Percentiles rank a stretch among this genome's conserved stretches.
phyloP scores from a whole-genome alignment of 2,329 filamentous ascomycete species.

The Coniochaeta sp. region DNA sequence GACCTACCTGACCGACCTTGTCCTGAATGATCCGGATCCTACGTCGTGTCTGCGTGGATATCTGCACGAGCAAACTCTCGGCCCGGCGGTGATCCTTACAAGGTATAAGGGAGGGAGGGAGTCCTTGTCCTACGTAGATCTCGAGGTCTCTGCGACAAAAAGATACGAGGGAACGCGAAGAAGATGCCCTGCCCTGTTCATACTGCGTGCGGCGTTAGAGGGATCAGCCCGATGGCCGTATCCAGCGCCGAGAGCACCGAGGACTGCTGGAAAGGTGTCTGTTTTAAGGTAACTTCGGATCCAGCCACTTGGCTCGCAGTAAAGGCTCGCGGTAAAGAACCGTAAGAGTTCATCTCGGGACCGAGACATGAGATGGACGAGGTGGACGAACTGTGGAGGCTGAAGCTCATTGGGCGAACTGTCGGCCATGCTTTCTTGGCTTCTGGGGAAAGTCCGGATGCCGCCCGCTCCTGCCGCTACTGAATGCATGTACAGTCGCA shows the following conservation, averaged over 20 bases:
- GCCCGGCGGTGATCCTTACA: background rate
- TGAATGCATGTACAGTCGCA: background rate
- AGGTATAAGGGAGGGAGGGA: too few relatives aligned
- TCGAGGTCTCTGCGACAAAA: background rate
- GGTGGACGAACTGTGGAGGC: background rate
- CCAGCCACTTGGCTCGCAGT: background rate
- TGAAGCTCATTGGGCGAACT: background rate
- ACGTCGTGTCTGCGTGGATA: background rate
- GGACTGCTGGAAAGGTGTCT: background rate
- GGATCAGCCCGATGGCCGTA: background rate
- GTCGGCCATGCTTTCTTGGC: background rate
- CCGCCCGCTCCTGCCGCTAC: background rate
- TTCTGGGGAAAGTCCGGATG: background rate
- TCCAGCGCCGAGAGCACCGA: too few relatives aligned
- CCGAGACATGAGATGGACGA: background rate
- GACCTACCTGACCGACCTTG: too few relatives aligned
- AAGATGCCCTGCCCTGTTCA: too few relatives aligned
- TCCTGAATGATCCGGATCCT: too few relatives aligned
- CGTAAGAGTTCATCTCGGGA: background rate
- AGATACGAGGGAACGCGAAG: background rate
- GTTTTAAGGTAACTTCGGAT: background rate
- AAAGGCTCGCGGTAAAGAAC: background rate
- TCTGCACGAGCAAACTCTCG: background rate
- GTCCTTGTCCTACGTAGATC: background rate
- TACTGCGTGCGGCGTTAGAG: too few relatives aligned